phyloP scores from a whole-genome alignment of 2,329 filamentous ascomycete species.

The Pseudogymnoascus verrucosus region DNA sequence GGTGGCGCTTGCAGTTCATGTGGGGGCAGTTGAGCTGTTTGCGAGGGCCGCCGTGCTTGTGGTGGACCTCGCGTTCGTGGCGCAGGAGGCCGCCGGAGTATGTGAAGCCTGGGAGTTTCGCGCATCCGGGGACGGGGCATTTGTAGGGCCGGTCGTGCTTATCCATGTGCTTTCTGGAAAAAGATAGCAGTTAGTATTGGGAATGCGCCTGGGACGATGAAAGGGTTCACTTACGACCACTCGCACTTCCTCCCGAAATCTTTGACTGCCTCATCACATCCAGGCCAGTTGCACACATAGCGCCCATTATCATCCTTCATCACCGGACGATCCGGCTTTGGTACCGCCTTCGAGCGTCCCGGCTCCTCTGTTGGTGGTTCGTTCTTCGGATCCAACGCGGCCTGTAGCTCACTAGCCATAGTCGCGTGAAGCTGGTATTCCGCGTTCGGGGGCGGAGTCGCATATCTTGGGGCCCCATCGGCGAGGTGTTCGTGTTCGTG shows the following conservation, averaged over 20 bases:
- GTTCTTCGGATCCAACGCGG: constrained; percentile 20
- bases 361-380: constrained; percentile 25
- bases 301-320: constrained; percentile 63
- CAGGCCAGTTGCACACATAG: constrained; percentile 63
- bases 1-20: constrained; percentile 78
- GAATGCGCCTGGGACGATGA: neutral
- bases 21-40: constrained; percentile 83
- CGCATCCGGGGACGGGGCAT: constrained; percentile 73
- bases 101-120: constrained; percentile 88
- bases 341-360: constrained; percentile 39
- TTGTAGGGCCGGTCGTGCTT: constrained; percentile 93
- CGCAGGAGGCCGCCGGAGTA: constrained; percentile 85
- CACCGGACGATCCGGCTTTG: constrained; percentile 50
- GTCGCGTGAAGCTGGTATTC: constrained; percentile 19
- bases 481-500: constrained; percentile 20
- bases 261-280: constrained; percentile 57
- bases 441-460: constrained; percentile 17
- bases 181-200: neutral
- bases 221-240: constrained; percentile 72
- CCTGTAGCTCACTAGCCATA: constrained; percentile 14
- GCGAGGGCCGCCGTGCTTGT: constrained; percentile 80
- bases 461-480: constrained; percentile 24
- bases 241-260: constrained; percentile 80
- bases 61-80: constrained; percentile 90
- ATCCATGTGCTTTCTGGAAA: constrained; percentile 86